Conservation (phyloP, 2,329 filamentous ascomycete genomes). For the Phoma sp. region DNA sequence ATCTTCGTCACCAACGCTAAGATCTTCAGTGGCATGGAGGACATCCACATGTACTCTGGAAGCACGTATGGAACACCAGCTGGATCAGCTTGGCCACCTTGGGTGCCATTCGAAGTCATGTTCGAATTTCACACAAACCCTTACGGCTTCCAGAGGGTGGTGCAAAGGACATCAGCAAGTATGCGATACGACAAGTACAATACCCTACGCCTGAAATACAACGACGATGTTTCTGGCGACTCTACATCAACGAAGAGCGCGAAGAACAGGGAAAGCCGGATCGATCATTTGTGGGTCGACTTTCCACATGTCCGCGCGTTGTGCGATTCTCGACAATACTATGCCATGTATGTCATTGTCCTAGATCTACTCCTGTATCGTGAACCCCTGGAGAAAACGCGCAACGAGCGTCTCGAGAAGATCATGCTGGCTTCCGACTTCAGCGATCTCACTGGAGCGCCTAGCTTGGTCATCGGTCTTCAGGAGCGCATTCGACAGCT, state of each 20-base stretch:
- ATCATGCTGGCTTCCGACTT: constrained; percentile 99
- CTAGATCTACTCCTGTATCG: constrained; percentile 94
- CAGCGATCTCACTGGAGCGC: constrained; percentile 91
- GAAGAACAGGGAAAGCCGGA: constrained; percentile 74
- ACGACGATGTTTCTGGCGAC: constrained; percentile 83
- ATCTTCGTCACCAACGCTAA: constrained; percentile 97
- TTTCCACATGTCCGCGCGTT: constrained; percentile 94
- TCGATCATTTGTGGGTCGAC: constrained; percentile 96
- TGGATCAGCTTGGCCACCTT: constrained; percentile 93
- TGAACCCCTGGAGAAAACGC: constrained; percentile 96
- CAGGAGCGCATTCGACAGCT: constrained; percentile 93
- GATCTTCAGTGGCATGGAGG: constrained; percentile 79
- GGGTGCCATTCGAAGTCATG: constrained; percentile 98
- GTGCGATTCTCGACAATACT: constrained; percentile 97
- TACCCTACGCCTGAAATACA: constrained; percentile 93
- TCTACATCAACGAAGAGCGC: constrained; percentile 49
- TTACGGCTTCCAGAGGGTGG: constrained; percentile 96
- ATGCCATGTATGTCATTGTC: constrained; percentile 97
- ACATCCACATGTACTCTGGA: constrained; percentile 91
- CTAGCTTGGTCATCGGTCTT: constrained; percentile 88
- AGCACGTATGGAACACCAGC: constrained; percentile 87
- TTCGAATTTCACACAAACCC: constrained; percentile 94
- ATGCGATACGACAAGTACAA: constrained; percentile 99
- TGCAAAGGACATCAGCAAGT: constrained; percentile 94
- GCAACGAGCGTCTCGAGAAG: constrained; percentile 92